These are phyloP conservation scores for Fulvia fulva DNA, from an alignment of 2,329 filamentous ascomycete species.

Conservation along the genomic window DNA sequence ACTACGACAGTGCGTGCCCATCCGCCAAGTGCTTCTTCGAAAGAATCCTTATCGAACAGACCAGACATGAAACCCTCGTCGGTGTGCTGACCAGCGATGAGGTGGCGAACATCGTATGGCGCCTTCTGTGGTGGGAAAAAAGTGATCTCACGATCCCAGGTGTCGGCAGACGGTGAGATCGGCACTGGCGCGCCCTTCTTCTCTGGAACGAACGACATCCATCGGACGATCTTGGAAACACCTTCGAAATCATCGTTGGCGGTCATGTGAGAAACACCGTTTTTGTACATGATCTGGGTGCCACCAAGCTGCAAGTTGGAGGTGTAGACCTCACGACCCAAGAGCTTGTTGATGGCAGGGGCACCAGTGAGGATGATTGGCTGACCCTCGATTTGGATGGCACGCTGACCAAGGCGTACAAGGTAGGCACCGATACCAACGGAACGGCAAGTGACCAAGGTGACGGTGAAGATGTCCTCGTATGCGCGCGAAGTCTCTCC, in stretches of 20 bases:
- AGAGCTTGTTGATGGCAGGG: constrained; percentile 93
- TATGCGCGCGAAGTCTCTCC: constrained; percentile 96
- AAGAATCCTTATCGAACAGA: constrained; percentile 94
- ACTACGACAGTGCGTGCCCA: constrained; percentile 97
- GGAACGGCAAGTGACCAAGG: constrained; percentile 93
- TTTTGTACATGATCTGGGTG: constrained; percentile 99
- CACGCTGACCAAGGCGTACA: constrained; percentile 94
- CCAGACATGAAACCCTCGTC: constrained; percentile 83
- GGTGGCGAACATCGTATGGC: constrained; percentile 86
- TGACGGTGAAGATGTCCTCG: constrained; percentile 98
- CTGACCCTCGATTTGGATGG: constrained; percentile 97
- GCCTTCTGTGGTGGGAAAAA: constrained; percentile 79
- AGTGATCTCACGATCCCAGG: constrained; percentile 87
- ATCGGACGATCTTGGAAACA: constrained; percentile 95
- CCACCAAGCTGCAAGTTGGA: constrained; percentile 98
- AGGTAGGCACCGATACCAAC: constrained; percentile 99
- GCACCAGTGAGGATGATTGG: constrained; percentile 98
- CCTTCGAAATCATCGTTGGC: constrained; percentile 96
- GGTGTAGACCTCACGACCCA: constrained; percentile 97
- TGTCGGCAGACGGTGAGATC: constrained; percentile 79
- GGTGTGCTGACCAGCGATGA: constrained; percentile 83
- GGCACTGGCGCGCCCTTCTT: constrained; percentile 90
- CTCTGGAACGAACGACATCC: constrained; percentile 96
- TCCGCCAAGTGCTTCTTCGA: constrained; percentile 91
- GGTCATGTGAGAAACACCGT: constrained; percentile 98